phyloP scores from a whole-genome alignment of 1,139 yeast genomes.

The Blastobotrys raffinosifermentans region DNA sequence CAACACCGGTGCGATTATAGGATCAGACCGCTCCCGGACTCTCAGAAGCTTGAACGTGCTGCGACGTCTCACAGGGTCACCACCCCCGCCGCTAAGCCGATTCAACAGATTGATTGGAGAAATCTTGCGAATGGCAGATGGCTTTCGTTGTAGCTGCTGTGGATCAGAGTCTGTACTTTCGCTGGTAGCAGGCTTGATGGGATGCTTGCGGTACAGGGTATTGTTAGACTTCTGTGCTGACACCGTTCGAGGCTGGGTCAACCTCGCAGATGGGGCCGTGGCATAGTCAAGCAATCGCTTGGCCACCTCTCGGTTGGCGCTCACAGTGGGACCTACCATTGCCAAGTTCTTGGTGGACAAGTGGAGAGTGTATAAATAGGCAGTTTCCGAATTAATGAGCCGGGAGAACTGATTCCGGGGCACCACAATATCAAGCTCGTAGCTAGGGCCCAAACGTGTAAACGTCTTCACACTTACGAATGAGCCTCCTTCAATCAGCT shows the following conservation, averaged over 20 bases:
- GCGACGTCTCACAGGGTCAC: neutral
- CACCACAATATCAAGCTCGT: slow-evolving; percentile 25
- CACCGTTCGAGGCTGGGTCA: slow-evolving; percentile 2
- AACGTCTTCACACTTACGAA: slow-evolving; percentile 22
- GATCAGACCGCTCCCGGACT: slow-evolving; percentile 6
- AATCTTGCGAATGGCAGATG: slow-evolving; percentile 1
- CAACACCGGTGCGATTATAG: neutral
- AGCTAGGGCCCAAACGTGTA: slow-evolving; percentile 23
- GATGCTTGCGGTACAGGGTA: slow-evolving; percentile 4
- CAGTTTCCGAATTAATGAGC: slow-evolving; percentile 27
- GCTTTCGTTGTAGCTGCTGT: slow-evolving; percentile 1
- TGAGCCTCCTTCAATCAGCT: slow-evolving; percentile 28
- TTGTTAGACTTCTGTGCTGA: neutral
- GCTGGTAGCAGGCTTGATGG: slow-evolving; percentile 5
- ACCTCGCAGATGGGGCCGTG: slow-evolving; percentile 11
- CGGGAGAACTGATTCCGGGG: slow-evolving; percentile 23
- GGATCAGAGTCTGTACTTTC: slow-evolving; percentile 1
- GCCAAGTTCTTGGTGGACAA: slow-evolving; percentile 28
- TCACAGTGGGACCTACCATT: slow-evolving; percentile 23
- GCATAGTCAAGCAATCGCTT: slow-evolving; percentile 28
- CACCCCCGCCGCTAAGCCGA: slow-evolving; percentile 1
- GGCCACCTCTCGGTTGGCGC: slow-evolving; percentile 23
- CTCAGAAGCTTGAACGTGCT: slow-evolving; percentile 5
- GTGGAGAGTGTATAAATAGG: slow-evolving; percentile 30
- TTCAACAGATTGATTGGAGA: slow-evolving; percentile 4